Percentiles rank a stretch among this genome's conserved stretches.
These are phyloP conservation scores for Rickenella mellea DNA, from an alignment of 768 basidiomycete species.

Conservation along the genomic window DNA sequence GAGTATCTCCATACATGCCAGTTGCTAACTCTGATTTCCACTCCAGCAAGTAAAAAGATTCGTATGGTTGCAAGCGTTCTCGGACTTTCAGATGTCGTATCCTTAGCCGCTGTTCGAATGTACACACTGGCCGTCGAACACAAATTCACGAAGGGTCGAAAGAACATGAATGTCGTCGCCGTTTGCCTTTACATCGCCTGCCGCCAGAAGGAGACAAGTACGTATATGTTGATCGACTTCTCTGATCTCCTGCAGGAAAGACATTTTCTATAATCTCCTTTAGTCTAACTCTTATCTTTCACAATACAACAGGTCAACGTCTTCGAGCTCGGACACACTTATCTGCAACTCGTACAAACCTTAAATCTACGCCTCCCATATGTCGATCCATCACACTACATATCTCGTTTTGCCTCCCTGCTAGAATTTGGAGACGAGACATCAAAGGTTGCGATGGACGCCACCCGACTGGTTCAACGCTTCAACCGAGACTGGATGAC, in stretches of 20 bases:
- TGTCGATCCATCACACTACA: conserved; percentile 94
- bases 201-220: conserved; percentile 80
- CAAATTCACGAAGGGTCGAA: conserved; percentile 89
- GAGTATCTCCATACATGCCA: conserved; percentile 13
- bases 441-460: conserved; percentile 84
- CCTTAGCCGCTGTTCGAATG: conserved; percentile 72
- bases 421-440: conserved; percentile 96
- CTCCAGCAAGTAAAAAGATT: conserved; percentile 71
- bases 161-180: conserved; percentile 88
- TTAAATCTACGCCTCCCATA: conserved; percentile 79
- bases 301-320: conserved; percentile 71
- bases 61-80: conserved; percentile 72
- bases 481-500: conserved; percentile 98
- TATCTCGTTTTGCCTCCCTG: conserved; percentile 87
- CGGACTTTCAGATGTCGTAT: conserved; percentile 70
- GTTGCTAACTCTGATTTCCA: neutral
- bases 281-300: neutral
- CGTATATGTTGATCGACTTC: conserved; percentile 98
- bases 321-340: conserved; percentile 92
- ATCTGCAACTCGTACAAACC: conserved; percentile 86
- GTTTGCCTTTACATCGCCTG: conserved; percentile 94
- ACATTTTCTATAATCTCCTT: neutral
- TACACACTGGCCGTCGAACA: conserved; percentile 92
- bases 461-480: conserved; percentile 84
- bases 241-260: conserved; percentile 86